Base-by-base conservation (phyloP, 2,329 filamentous ascomycete species). In the Penicillium brevicompactum region DNA sequence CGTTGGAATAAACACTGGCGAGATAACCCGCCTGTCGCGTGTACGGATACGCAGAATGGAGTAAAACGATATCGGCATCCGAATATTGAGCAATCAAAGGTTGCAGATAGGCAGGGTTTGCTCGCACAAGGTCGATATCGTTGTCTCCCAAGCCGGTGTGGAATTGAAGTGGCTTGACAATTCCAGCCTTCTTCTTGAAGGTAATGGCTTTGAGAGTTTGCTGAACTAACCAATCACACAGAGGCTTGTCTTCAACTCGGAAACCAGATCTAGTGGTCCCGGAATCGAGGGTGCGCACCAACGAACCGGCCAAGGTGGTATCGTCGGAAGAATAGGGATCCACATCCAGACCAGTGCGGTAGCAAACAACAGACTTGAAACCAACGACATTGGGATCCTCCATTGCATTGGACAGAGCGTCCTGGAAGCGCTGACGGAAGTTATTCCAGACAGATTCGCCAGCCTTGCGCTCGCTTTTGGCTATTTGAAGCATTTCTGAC, bases 331-430 rank as follows among this genome's bases (percentile, higher is more conserved):
- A 70, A 50, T 81, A 75, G 7, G 80, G 68, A n/a, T 82, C 75
- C 14, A 93, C 78, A 38, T 84, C 82, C 5, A 92, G 78, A 0
- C 91, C 91, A 0, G 87, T 90, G 13, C 90, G 83, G 70, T 94
- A 94, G 74, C 90, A 93, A 52, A 95, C 84, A 46, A 92, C 85
- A 1, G 87, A 90, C 72, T 95, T 94, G 81, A 95, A 95, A 2
- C 84, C 91, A 1, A 85, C 89, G 2, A 95, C 86, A 16, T 87
- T 81, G 0, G 83, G 76, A 66, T 94, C 87, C 0, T 79, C 75
- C 24, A 92, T 78, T 2, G 84, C 81, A 1, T 78, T 72, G 10
- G 75, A 67, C 34, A 94, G 86, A 22, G 78, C 62, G 3, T 62
- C 55, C 10, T 67, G 65, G 38, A 75, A 76, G 0, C 57, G 50